phyloP scores from a whole-genome alignment of 805 yeast genomes.

The Alloascoidea hylecoeti region DNA sequence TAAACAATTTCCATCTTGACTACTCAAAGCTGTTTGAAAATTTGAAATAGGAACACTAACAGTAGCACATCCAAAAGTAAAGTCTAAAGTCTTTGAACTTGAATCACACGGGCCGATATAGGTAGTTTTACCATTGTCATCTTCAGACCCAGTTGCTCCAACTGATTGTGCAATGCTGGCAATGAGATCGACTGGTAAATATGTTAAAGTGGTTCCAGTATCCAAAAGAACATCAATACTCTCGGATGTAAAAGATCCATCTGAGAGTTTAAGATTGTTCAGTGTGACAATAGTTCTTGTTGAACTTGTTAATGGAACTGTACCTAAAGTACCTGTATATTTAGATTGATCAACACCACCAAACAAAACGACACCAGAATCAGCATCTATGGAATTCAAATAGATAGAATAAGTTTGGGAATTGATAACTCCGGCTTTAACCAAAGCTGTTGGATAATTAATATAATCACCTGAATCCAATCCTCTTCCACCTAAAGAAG shows the following conservation, averaged over 20 bases:
- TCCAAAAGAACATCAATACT: not conserved
- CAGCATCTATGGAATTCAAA: not conserved
- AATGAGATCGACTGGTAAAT: not conserved
- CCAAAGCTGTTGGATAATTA: not conserved
- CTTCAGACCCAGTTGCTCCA: too few species aligned
- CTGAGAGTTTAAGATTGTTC: not conserved
- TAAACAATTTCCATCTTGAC: not conserved
- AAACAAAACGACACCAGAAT: slow-evolving; percentile 38
- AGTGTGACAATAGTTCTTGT: not conserved
- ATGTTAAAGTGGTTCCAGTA: not conserved
- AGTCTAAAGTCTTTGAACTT: not conserved
- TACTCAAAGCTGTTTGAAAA: too few species aligned
- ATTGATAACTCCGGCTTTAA: not conserved
- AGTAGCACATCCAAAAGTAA: not conserved
- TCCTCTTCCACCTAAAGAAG: slow-evolving; percentile 46
- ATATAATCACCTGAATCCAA: slow-evolving; percentile 24
- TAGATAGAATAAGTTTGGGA: not conserved
- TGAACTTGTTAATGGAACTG: slow-evolving; percentile 30
- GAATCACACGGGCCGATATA: not conserved
- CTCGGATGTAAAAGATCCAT: not conserved
- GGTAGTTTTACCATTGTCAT: not conserved
- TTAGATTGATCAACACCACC: slow-evolving; percentile 51
- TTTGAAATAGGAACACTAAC: not conserved
- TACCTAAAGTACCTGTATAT: slow-evolving; percentile 29
- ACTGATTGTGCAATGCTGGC: not conserved